These are phyloP conservation scores for Ophiostoma himal-ulmi DNA, from an alignment of 2,329 filamentous ascomycete species.

Conservation along the genomic window DNA sequence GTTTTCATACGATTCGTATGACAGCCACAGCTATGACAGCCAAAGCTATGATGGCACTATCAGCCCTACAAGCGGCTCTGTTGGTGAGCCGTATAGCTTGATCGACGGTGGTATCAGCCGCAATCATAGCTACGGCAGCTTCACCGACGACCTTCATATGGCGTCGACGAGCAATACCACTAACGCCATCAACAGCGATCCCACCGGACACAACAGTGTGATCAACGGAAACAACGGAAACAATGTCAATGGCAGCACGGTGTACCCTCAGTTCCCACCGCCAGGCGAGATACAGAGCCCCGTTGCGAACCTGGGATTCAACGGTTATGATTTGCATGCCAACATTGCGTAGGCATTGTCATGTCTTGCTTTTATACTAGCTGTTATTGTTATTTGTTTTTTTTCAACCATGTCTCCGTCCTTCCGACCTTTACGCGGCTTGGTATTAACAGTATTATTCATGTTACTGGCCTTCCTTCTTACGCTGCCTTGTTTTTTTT, in stretches of 20 bases:
- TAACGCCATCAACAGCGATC: no score
- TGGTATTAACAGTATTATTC: background rate
- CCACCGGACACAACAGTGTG: no score
- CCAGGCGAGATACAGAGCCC: slow-evolving; percentile 16
- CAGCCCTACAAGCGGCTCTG: slow-evolving; percentile 15
- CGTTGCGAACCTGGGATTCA: slow-evolving; percentile 8
- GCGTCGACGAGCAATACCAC: background rate
- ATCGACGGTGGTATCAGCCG: slow-evolving; percentile 19
- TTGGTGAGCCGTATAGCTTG: slow-evolving; percentile 14
- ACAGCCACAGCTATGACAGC: slow-evolving; percentile 12
- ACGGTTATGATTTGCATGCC: background rate
- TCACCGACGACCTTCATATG: slow-evolving; percentile 17
- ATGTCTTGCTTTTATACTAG: background rate
- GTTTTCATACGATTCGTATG: slow-evolving; percentile 12
- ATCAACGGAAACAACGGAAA: no score
- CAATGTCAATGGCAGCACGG: no score
- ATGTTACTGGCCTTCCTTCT: background rate
- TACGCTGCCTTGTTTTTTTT: background rate
- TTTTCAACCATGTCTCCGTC: background rate
- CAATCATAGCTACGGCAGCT: slow-evolving; percentile 22
- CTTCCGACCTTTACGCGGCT: background rate
- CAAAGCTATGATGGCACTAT: slow-evolving; percentile 15
- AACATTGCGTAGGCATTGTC: background rate
- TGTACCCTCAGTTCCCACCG: background rate
- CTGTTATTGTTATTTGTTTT: background rate